phyloP scores from a whole-genome alignment of 2,329 filamentous ascomycete species.

The Pezicula radicicola region DNA sequence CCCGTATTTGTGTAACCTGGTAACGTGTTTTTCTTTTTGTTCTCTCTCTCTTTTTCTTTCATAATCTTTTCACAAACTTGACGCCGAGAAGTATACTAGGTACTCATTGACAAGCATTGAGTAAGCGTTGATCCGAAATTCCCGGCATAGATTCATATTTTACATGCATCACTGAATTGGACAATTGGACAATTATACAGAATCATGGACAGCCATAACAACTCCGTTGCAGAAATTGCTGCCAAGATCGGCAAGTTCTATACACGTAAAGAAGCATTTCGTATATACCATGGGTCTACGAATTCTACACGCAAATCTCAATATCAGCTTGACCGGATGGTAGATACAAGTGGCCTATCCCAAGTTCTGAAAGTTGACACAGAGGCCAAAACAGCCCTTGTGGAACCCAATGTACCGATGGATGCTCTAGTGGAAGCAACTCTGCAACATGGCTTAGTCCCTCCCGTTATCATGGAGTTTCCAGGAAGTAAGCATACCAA shows the following conservation, averaged over 20 bases:
- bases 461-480: constrained; percentile 67
- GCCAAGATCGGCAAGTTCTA: constrained; percentile 14
- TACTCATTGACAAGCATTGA: background rate
- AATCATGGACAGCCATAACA: constrained; percentile 19
- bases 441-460: constrained; percentile 50
- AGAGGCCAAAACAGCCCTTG: constrained; percentile 41
- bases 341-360: constrained; percentile 45
- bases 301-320: constrained; percentile 43
- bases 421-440: constrained; percentile 57
- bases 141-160: too few relatives aligned
- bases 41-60: background rate
- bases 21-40: background rate
- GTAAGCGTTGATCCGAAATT: too few relatives aligned
- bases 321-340: constrained; percentile 16
- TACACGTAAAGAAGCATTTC: constrained; percentile 31
- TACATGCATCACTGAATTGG: background rate
- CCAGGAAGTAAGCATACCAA: constrained; percentile 43
- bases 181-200: background rate
- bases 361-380: constrained; percentile 42
- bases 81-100: too few relatives aligned
- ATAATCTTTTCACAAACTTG: too few relatives aligned
- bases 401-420: constrained; percentile 70
- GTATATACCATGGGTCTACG: constrained; percentile 54
- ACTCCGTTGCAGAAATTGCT: constrained; percentile 16
- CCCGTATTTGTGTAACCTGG: background rate